Base-by-base conservation (phyloP, 768 basidiomycete species). In the Termitomyces sp. region DNA sequence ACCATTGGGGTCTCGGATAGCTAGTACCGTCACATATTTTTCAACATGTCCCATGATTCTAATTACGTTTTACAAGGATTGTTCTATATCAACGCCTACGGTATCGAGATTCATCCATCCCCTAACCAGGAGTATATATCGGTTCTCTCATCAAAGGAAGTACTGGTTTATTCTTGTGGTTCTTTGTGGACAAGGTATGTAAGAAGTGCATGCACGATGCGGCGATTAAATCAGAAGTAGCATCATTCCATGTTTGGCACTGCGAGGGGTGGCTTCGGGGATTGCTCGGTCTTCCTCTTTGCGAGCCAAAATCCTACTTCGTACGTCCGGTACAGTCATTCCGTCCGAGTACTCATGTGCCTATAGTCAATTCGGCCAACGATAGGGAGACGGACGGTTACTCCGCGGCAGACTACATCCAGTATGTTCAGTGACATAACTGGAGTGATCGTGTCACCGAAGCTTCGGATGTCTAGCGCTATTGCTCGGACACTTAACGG, bases 351-450 rank as follows among this genome's bases (percentile, higher is more conserved):
- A 5, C 9, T 55, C 19, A 53, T 54, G 40, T 45, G 43, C 57
- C 19, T 50, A 41, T 25, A 96, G 94, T 98, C 55, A 98, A 97
- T 67, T 76, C 82, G 12, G 80, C 78, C 61, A 97, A 96, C 64
- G 95, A 98, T 66, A 79, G 94, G 54, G 95, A 98, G 71, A 97
- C 94, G 0, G 81, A 85, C 27, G 88, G 84, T 7, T 96, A 95
- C 67, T 83, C 80, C 5, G 94, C 92, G 0, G 76, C 81, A 3
- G 89, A 95, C 72, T 96, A 96, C 66, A 82, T 98, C 63, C 76
- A 73, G 89, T 91, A 63, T 63, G 76, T 63, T 27, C 5, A 5
- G 48, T 32, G 25, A 21, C 3, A 44, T 28, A 7, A 48, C 37
- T 25, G 16, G 40, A 50, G 41, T 25, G 19, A 19, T 54, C 11